Evolutionary conservation across 106 monocot genomes (phyloP).

Genomic region (Platanthera zijinensis): DNA sequence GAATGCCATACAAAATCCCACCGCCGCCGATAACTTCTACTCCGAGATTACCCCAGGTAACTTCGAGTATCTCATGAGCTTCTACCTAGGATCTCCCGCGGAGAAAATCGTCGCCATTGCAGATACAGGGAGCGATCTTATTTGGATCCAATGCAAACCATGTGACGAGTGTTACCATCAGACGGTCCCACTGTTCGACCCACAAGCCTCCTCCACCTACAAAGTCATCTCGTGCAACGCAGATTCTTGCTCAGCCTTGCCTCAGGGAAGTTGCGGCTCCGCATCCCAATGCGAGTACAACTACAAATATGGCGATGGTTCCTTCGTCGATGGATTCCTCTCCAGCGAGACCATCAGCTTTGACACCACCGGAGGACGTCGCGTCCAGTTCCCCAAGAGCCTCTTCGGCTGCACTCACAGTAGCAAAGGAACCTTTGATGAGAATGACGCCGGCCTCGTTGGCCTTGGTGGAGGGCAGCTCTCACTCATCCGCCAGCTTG

Average conservation of each 20-base stretch:
- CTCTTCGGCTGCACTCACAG: slow-evolving; percentile 29
- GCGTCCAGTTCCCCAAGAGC: background rate
- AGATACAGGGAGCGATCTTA: slow-evolving; percentile 19
- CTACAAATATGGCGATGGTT: slow-evolving; percentile 23
- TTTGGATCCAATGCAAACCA: slow-evolving; percentile 11
- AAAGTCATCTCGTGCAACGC: background rate
- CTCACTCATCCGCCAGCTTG: slow-evolving; percentile 38
- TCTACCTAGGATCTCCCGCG: slow-evolving; percentile 6
- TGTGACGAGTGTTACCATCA: slow-evolving; percentile 8
- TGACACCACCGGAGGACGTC: background rate
- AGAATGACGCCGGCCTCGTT: slow-evolving; percentile 18
- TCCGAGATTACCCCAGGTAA: background rate
- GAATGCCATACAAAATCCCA: background rate
- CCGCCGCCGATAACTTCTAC: background rate
- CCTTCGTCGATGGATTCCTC: slow-evolving; percentile 21
- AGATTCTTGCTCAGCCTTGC: background rate
- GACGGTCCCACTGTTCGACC: slow-evolving; percentile 6
- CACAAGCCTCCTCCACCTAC: slow-evolving; percentile 6
- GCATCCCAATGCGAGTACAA: background rate
- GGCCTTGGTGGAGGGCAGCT: slow-evolving; percentile 37
- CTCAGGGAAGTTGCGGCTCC: background rate
- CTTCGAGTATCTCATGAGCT: slow-evolving; percentile 7
- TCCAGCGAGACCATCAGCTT: slow-evolving; percentile 36
- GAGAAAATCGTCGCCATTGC: slow-evolving; percentile 6
- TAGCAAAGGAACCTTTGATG: slow-evolving; percentile 15